phyloP scores from a whole-genome alignment of 1,284 basidiomycete species.

The Heterobasidion annosum region DNA sequence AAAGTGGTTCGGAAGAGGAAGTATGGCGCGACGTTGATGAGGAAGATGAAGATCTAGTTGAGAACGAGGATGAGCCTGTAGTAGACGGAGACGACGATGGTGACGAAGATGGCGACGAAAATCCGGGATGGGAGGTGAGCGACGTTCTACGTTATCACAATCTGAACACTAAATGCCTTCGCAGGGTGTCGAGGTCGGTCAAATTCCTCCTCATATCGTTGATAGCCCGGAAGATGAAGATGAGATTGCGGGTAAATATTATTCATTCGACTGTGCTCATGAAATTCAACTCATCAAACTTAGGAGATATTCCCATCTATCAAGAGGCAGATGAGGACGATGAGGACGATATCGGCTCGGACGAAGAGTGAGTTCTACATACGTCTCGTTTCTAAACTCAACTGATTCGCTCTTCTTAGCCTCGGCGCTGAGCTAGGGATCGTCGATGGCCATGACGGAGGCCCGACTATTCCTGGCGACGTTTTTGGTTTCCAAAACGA shows the following conservation, averaged over 20 bases:
- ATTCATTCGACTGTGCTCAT: not conserved
- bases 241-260: slow-evolving; percentile 26
- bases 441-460: slow-evolving; percentile 30
- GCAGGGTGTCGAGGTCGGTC: slow-evolving; percentile 43
- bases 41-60: slow-evolving; percentile 48
- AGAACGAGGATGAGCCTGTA: slow-evolving; percentile 42
- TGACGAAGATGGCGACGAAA: slow-evolving; percentile 38
- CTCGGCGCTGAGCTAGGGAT: slow-evolving; percentile 41
- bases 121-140: slow-evolving; percentile 69
- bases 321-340: slow-evolving; percentile 37
- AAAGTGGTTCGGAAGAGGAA: slow-evolving; percentile 49
- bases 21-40: slow-evolving; percentile 60
- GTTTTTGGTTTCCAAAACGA: slow-evolving; percentile 47
- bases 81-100: slow-evolving; percentile 35
- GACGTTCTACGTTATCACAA: slow-evolving; percentile 1
- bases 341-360: slow-evolving; percentile 63
- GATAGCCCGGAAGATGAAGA: slow-evolving; percentile 30
- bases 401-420: slow-evolving; percentile 19
- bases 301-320: slow-evolving; percentile 9
- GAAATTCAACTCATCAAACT: not conserved
- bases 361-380: slow-evolving; percentile 48
- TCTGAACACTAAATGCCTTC: not conserved
- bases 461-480: slow-evolving; percentile 29
- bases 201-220: slow-evolving; percentile 29
- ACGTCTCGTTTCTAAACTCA: slow-evolving; percentile 11